Percentiles rank a stretch among this genome's conserved stretches.
phyloP scores from a whole-genome alignment of 352 stramenopile genomes.

The Phytopythium mirpurense region DNA sequence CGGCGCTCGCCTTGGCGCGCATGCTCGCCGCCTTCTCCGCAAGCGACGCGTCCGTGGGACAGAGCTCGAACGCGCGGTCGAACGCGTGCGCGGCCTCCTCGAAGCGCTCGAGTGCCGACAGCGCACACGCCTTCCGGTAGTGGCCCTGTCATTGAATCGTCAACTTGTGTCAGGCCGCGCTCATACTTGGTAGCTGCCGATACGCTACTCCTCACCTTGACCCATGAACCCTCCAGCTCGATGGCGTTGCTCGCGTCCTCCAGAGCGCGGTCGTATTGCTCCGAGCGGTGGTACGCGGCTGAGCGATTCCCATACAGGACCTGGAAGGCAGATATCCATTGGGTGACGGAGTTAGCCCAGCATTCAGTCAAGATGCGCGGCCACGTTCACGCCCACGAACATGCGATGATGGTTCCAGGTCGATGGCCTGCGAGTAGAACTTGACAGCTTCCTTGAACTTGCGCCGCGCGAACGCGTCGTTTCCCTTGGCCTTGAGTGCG shows the following conservation, averaged over 20 bases:
- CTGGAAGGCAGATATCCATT: too few relatives aligned
- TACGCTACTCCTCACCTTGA: constrained; percentile 62
- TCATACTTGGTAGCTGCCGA: too few relatives aligned
- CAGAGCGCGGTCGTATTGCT: constrained; percentile 61
- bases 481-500: constrained; percentile 68
- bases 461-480: constrained; percentile 64
- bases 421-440: constrained; percentile 89
- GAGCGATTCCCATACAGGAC: constrained; percentile 83
- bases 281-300: constrained; percentile 64
- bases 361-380: not conserved
- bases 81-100: constrained; percentile 60
- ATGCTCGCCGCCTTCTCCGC: constrained; percentile 64
- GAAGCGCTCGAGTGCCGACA: constrained; percentile 59
- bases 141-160: constrained; percentile 44
- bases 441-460: constrained; percentile 76
- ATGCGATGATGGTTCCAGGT: constrained; percentile 59
- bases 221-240: constrained; percentile 62
- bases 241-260: constrained; percentile 60
- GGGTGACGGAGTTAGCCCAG: too few relatives aligned
- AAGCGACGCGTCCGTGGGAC: constrained; percentile 60
- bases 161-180: not conserved
- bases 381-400: constrained; percentile 22
- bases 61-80: constrained; percentile 61
- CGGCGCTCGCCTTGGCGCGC: constrained; percentile 20
- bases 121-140: constrained; percentile 63